A percentile compares a stretch with the other conserved stretches of the same genome.
Evolutionary conservation across 2,329 filamentous ascomycete genomes (phyloP).

Genomic region (Dactylonectria estremocensis): DNA sequence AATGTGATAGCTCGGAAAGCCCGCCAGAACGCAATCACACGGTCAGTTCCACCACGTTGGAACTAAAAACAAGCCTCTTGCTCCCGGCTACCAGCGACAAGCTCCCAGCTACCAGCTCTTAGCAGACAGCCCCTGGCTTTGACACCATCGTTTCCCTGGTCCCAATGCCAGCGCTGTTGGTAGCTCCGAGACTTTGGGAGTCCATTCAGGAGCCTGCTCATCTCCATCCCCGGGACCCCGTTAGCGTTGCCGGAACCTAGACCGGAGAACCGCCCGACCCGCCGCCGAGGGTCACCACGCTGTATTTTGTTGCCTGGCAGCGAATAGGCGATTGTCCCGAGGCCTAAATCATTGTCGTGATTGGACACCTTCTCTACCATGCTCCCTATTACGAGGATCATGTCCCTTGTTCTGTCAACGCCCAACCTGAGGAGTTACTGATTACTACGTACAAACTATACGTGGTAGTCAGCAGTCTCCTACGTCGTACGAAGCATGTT

Average conservation of each 20-base stretch:
- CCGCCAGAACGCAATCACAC: slow-evolving; percentile 26
- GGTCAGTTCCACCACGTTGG: slow-evolving; percentile 26
- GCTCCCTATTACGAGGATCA: slow-evolving; percentile 27
- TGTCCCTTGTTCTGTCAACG: slow-evolving; percentile 6
- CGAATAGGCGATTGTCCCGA: slow-evolving; percentile 37
- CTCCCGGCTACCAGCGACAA: too few relatives aligned
- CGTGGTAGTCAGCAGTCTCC: too few relatives aligned
- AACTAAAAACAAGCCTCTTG: slow-evolving; percentile 2
- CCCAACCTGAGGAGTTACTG: neutral
- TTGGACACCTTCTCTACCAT: slow-evolving; percentile 34
- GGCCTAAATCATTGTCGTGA: slow-evolving; percentile 32
- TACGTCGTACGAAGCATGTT: neutral
- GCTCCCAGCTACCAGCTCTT: slow-evolving; percentile 19
- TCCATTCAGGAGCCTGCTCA: slow-evolving; percentile 15
- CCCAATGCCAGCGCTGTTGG: slow-evolving; percentile 25
- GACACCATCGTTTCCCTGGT: slow-evolving; percentile 33
- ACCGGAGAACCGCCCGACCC: slow-evolving; percentile 34
- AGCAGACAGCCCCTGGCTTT: slow-evolving; percentile 22
- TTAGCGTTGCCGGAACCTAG: slow-evolving; percentile 32
- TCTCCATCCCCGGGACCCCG: slow-evolving; percentile 9
- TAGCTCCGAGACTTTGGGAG: slow-evolving; percentile 34
- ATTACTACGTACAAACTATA: neutral
- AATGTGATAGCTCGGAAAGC: slow-evolving; percentile 24
- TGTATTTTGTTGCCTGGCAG: slow-evolving; percentile 30
- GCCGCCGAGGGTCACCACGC: slow-evolving; percentile 7